Evolutionary conservation across 805 yeast species (phyloP), one percentile per base, ranked within the genome.

Genomic region (Lachancea waltii): DNA sequence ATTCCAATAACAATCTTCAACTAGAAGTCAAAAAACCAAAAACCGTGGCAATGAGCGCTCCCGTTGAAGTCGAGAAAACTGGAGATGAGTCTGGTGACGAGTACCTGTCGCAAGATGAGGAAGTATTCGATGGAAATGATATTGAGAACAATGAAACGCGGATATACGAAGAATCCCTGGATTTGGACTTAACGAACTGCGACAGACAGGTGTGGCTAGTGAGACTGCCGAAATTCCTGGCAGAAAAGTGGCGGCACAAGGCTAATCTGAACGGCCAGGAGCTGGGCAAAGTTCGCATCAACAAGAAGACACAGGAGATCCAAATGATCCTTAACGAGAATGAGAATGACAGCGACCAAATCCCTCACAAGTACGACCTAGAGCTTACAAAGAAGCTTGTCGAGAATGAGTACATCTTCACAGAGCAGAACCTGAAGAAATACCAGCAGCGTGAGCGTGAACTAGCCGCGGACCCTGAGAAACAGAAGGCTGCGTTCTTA

Each of bases 151-250:
- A 61, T 36, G 62, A 59, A 42, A 57, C 57, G 10, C 58, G 53
- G 43, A 58, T 53, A 33, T 61, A 61, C 35, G 76, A 81, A 50
- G 95, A 82, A 62, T 71, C 85, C 10, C 69, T 89, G 21, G 94
- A 92, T 58, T 68, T 92, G 60, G 85, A 87, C 54, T 62, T 87
- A 36, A 45, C 68, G 1, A 65, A 68, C 21, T 75, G 80, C 11
- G 69, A 64, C 33, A 80, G 82, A 51, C 86, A 86, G 49, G 80
- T 92, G 29, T 92, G 97, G 98, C 68, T 92, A 16, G 95, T 92
- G 17, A 76, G 92, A 50, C 65, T 92, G 53, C 97, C 98, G 1
- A 78, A 85, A 54, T 86, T 86, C 53, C 65, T 92, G 44, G 82
- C 95, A 21, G 85, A 81, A 28, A 70, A 75, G 47, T 86, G 97